Conservation (phyloP, 208 protist genomes). For the Trypanosoma avium region DNA sequence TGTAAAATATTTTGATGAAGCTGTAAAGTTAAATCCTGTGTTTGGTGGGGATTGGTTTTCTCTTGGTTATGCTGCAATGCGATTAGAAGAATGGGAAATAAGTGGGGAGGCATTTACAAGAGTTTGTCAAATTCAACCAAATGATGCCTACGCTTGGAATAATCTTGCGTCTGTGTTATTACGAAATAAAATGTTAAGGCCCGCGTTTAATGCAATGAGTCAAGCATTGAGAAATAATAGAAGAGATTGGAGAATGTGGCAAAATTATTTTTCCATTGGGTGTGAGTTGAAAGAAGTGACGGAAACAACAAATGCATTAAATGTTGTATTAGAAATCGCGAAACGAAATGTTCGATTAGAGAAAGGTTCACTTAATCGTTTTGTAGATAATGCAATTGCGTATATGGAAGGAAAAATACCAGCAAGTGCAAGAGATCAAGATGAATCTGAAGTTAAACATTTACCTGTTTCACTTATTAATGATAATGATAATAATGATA, state of each 20-base stretch:
- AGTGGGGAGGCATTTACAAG: constrained; percentile 88
- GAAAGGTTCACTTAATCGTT: constrained; percentile 53
- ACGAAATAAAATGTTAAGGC: constrained; percentile 69
- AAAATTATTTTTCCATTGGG: constrained; percentile 91
- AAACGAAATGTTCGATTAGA: constrained; percentile 73
- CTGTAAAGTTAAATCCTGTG: constrained; percentile 83
- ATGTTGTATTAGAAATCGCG: constrained; percentile 75
- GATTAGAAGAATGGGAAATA: constrained; percentile 62
- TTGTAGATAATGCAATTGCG: constrained; percentile 75
- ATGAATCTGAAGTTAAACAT: constrained; percentile 8
- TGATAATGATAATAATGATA: constrained; percentile 20
- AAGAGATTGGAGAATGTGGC: constrained; percentile 90
- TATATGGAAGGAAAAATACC: constrained; percentile 78
- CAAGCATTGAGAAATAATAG: constrained; percentile 87
- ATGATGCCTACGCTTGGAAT: constrained; percentile 91
- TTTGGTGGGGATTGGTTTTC: constrained; percentile 93
- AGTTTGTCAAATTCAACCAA: constrained; percentile 87
- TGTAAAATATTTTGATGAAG: constrained; percentile 88
- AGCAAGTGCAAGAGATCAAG: constrained; percentile 45
- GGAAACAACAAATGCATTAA: constrained; percentile 80
- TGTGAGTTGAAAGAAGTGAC: constrained; percentile 84
- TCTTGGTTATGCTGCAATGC: constrained; percentile 82
- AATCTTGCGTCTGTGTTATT: constrained; percentile 89
- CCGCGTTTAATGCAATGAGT: constrained; percentile 89
- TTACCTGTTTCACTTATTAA: neutral